Evolutionary conservation across 257 asterid genomes (phyloP), one percentile per base, ranked within the genome.

Genomic region (Coffea canephora): DNA sequence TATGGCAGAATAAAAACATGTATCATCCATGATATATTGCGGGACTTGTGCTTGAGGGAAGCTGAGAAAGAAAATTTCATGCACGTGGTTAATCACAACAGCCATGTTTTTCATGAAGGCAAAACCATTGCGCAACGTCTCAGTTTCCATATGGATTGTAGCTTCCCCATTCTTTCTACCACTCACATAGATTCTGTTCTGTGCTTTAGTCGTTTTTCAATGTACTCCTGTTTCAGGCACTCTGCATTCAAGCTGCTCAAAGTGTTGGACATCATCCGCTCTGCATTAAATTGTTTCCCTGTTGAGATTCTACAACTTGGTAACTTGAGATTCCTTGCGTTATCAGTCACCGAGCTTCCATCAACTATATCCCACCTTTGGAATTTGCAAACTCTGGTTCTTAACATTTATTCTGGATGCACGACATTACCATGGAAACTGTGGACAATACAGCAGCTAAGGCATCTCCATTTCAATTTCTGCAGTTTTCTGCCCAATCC

Each of bases 11-110:
- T 82, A 69, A 84, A 71, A 36, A 82, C 75, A 5, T 87, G 88
- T 72, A 68, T 71, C 62, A 54, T 87, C 57, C 90, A 87, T 72
- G 90, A 87, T 52, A 34, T 84, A 36, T 64, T 87, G 59, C 83
- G 81, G 31, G 85, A 79, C 0, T 77, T 84, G 57, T 79, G 86
- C 84, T 15, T 77, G 78, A 83, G 78, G 80, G 84, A 84, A 80
- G 86, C 90, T 27, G 41, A 74, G 54, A 78, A 65, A 80, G 84
- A 84, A 72, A 80, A 77, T 10, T 82, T 87, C 72, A 59, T 82
- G 81, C 78, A 80, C 57, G 75, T 50, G 1, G 52, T 73, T 9
- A 50, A 59, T 1, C n/a, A 57, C 25, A 3, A 1, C n/a, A 0
- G 7, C 25, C 25, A 3, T 2, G 25, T 3, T 57, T 57, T 12